phyloP scores from a whole-genome alignment of 345 rosid species.

The Sonneratia alba region DNA sequence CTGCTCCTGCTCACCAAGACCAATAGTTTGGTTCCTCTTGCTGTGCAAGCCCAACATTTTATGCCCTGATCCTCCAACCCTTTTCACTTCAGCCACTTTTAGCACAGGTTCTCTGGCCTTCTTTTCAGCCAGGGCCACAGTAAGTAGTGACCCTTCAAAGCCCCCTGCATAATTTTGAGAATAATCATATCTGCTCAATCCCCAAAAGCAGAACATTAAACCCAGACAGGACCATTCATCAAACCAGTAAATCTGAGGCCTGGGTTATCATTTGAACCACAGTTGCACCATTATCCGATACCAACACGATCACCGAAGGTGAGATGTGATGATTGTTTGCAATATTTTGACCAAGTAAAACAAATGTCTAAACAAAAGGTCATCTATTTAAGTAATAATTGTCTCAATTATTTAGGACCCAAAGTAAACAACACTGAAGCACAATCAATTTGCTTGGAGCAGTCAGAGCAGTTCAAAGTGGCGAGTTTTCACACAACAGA shows the following conservation, averaged over 20 bases:
- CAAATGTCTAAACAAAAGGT: not conserved
- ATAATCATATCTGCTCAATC: not conserved
- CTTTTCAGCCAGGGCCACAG: slow-evolving; percentile 14
- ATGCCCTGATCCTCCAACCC: slow-evolving; percentile 29
- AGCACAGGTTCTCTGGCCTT: slow-evolving; percentile 24
- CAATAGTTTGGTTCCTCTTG: slow-evolving; percentile 52
- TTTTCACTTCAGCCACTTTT: slow-evolving; percentile 21
- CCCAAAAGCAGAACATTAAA: not conserved
- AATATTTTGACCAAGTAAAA: not conserved
- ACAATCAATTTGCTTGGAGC: not conserved
- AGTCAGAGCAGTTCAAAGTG: no score
- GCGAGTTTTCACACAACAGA: not conserved
- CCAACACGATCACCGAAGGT: not conserved
- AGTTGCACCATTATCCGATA: not conserved
- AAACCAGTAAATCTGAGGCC: not conserved
- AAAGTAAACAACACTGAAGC: not conserved
- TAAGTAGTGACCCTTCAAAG: slow-evolving; percentile 18
- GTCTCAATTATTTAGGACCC: not conserved
- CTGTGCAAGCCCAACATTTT: slow-evolving; percentile 33
- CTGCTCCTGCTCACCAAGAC: slow-evolving; percentile 44
- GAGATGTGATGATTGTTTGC: not conserved
- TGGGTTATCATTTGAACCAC: not conserved
- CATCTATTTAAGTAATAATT: not conserved
- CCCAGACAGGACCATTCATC: not conserved
- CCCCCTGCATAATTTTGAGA: slow-evolving; percentile 14